These are phyloP conservation scores for Tolypocladium cylindrosporum DNA, from an alignment of 2,329 filamentous ascomycete genomes.

Conservation along the genomic window DNA sequence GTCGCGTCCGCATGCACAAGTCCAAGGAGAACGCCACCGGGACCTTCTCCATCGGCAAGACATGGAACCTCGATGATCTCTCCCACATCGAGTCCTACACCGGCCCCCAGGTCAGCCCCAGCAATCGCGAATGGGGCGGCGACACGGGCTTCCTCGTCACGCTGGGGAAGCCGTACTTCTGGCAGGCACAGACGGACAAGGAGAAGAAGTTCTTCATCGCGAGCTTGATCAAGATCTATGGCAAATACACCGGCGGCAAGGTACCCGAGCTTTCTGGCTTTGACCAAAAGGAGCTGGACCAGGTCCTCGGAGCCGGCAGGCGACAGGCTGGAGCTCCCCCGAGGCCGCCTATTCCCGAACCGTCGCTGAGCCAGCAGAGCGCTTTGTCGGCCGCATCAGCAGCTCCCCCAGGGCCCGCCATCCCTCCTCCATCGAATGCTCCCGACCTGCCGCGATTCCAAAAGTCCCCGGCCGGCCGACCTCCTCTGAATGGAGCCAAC, in stretches of 20 bases:
- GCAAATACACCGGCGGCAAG: constrained; percentile 87
- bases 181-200: constrained; percentile 86
- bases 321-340: constrained; percentile 18
- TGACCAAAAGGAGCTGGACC: constrained; percentile 66
- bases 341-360: constrained; percentile 17
- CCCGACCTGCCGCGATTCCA: constrained; percentile 18
- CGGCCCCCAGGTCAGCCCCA: constrained; percentile 43
- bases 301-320: constrained; percentile 54
- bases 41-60: constrained; percentile 94
- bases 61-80: constrained; percentile 92
- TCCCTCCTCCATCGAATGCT: constrained; percentile 7
- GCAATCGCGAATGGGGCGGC: constrained; percentile 67
- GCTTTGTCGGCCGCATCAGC: constrained; percentile 7
- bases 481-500: constrained; percentile 27
- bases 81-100: constrained; percentile 74
- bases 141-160: constrained; percentile 79
- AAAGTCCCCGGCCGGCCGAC: constrained; percentile 18
- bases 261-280: constrained; percentile 74
- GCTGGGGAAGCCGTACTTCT: constrained; percentile 91
- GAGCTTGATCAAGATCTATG: constrained; percentile 90
- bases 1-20: constrained; percentile 91
- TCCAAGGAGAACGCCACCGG: constrained; percentile 91
- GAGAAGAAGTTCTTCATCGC: constrained; percentile 99
- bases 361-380: constrained; percentile 10
- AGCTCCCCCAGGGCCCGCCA: constrained; percentile 5